phyloP scores from a whole-genome alignment of 441 rosid genomes.

The Kokia cookei region DNA sequence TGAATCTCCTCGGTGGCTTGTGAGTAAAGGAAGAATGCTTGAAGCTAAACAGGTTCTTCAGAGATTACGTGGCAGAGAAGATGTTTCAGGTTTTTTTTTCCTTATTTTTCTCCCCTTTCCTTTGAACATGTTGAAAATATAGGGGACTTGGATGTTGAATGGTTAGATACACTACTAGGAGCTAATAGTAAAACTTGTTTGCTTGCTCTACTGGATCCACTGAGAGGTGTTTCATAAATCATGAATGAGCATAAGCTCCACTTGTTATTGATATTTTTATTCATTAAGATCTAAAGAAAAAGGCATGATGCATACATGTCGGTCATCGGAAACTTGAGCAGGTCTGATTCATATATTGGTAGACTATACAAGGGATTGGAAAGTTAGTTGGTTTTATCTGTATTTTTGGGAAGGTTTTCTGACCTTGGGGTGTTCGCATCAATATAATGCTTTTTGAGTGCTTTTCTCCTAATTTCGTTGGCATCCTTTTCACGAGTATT shows the following conservation, averaged over 20 bases:
- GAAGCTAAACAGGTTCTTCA: slow-evolving; percentile 69
- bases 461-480: neutral
- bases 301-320: neutral
- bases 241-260: neutral
- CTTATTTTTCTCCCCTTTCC: neutral
- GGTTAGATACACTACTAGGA: neutral
- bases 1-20: slow-evolving; percentile 82
- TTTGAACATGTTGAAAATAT: neutral
- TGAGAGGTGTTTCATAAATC: neutral
- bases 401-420: neutral
- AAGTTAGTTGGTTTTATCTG: neutral
- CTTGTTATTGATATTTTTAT: neutral
- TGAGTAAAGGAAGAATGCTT: slow-evolving; percentile 68
- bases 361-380: neutral
- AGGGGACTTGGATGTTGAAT: neutral
- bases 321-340: neutral
- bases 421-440: neutral
- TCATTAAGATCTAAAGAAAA: neutral
- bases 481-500: neutral
- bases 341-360: neutral
- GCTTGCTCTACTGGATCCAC: neutral
- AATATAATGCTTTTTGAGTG: neutral
- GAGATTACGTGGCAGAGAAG: slow-evolving; percentile 66
- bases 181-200: neutral
- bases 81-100: slow-evolving; percentile 46